Conservation (phyloP, 306 rosid species). For the Phaseolus lunatus region DNA sequence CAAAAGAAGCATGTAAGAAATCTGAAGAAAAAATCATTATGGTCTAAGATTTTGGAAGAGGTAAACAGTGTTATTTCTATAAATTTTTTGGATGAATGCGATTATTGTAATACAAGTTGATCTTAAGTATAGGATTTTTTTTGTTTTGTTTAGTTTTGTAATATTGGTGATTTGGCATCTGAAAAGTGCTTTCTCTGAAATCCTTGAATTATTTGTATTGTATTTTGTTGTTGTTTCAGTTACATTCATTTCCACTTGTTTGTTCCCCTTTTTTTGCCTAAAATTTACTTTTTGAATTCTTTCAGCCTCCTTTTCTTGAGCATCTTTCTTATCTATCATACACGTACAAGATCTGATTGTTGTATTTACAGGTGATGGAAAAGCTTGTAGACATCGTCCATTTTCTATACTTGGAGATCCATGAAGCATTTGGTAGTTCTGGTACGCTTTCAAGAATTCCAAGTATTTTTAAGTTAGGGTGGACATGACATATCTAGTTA, state of each 20-base stretch:
- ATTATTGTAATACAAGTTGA: conserved; percentile 14
- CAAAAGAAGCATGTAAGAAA: conserved; percentile 92
- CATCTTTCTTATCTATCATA: conserved; percentile 14
- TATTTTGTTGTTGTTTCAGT: conserved; percentile 19
- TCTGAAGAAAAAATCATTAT: conserved; percentile 94
- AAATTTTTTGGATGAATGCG: conserved; percentile 7
- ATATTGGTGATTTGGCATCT: conserved; percentile 31
- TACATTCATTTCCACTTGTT: neutral
- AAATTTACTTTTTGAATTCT: neutral
- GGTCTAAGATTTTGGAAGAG: conserved; percentile 99
- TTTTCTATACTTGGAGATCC: conserved; percentile 88
- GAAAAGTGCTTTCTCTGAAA: conserved; percentile 23
- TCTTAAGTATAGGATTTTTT: conserved; percentile 14
- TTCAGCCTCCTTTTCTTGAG: conserved; percentile 34
- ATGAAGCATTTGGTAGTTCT: conserved; percentile 89
- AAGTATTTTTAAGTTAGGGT: conserved; percentile 17
- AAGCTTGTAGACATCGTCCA: conserved; percentile 86
- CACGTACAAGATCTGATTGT: conserved; percentile 40
- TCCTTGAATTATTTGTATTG: conserved; percentile 27
- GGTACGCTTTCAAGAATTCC: conserved; percentile 64
- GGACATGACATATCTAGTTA: neutral
- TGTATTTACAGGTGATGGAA: conserved; percentile 90
- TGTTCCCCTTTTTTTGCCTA: neutral
- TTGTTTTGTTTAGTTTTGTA: conserved; percentile 17
- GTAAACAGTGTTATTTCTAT: conserved; percentile 55